Evolutionary conservation across 257 asterid species (phyloP), one percentile per base, ranked within the genome.

Genomic region (Agastache rugosa): DNA sequence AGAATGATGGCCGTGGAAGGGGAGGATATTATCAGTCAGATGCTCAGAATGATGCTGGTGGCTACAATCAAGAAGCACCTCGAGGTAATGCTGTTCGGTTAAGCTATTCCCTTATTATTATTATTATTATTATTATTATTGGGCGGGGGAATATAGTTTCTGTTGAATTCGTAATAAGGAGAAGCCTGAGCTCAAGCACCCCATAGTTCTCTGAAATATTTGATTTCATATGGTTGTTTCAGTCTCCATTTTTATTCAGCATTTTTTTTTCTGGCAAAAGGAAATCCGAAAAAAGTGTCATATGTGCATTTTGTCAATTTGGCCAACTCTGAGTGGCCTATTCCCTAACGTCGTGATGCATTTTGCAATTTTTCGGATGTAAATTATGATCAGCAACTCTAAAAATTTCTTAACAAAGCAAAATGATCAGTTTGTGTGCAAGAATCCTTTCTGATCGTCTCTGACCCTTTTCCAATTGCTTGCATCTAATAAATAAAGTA

Each of bases 11-110:
- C 66, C 87, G 88, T 62, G 92, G 87, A 80, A 42, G 66, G 6
- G 65, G 65, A 8, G 27, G 65, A 19, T 31, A 31, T 31, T 31
- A 31, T 31, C 37, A 31, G 37, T 3, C 4, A 31, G 67, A 62
- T 62, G 67, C 47, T 16, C 67, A 62, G 67, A 16, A 31, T n/a
- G 71, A 65, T 25, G 71, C 71, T 15, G 59, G 91, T 74, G 92
- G 96, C 71, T 93, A 88, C 80, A 71, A 83, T 17, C 97, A 87
- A 77, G 97, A 89, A 70, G 89, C 93, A 70, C 87, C 92, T 16
- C 85, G 87, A 72, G 90, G 90, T 85, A 82, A 68, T 27, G 55
- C 42, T 11, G 47, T 59, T 68, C 19, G 11, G 41, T 58, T 50
- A 23, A 66, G n/a, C 22, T 44, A 9, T 51, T 44, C 55, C 51